Base-by-base conservation (phyloP, 2,329 filamentous ascomycete species). In the Curvularia lunata region DNA sequence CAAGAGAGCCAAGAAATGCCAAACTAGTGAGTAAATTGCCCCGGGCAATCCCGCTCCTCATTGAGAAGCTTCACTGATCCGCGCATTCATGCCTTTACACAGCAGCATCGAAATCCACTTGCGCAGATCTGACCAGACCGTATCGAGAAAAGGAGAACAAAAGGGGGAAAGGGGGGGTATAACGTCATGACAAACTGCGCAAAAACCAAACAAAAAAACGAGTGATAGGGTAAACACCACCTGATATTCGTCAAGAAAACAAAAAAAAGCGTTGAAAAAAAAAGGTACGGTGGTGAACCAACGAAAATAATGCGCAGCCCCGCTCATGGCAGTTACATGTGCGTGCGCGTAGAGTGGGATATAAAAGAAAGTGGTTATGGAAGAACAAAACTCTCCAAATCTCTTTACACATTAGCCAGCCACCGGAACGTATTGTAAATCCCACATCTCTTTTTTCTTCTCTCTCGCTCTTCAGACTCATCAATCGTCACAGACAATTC, bases 401-500 rank as follows among this genome's bases (percentile, higher is more conserved):
- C 6, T 25, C 6, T 27, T 37, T 30, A 48, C 32, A 38, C 27
- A 38, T 40, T 58, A 52, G 28, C 53, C 51, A 7, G 56, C 46
- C 30, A 16, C 13, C 13, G 12, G 5, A 19, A 37, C n/a, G 52
- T 28, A 51, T 47, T 37, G 43, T 16, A 49, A n/a, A 30, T 46
- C 48, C 48, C 46, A 58, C 58, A 62, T 43, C 27, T 30, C 9
- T 30, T 30, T 30, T 8, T 30, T 30, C 9, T 25, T 28, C 43
- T 30, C 9, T 30, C 6, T 8, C 23, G 56, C 23, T 38, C 27
- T 28, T 72, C 63, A 58, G n/a, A n/a, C n/a, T n/a, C 16, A 9
- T 71, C 65, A 70, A 68, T 75, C 65, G 65, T 71, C 57, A 62
- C 67, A 61, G 65, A 68, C 65, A 68, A 65, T 58, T 30, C 9